Conservation (phyloP, 495 filamentous ascomycete species). For the Aspergillus steynii region DNA sequence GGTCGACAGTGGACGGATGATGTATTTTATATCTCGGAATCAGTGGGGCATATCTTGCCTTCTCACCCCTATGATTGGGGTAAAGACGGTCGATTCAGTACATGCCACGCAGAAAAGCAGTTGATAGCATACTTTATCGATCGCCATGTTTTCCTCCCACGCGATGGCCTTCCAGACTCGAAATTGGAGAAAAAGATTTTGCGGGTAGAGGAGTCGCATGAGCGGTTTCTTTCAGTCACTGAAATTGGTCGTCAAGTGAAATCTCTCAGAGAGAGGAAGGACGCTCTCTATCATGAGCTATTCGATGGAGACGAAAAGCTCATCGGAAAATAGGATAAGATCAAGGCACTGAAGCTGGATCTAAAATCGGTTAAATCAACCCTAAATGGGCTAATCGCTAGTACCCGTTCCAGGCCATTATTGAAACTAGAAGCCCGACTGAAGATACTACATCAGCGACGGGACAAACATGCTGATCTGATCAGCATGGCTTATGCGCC, state of each 20-base stretch:
- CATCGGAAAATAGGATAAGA: conserved; percentile 9
- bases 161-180: conserved; percentile 7
- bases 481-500: conserved; percentile 7
- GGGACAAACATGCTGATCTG: conserved; percentile 6
- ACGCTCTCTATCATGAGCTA: conserved; percentile 10
- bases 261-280: conserved; percentile 10
- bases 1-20: conserved; percentile 14
- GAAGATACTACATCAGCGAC: conserved; percentile 5
- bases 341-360: conserved; percentile 10
- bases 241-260: conserved; percentile 3
- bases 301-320: conserved; percentile 11
- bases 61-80: conserved; percentile 9
- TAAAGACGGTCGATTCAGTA: conserved; percentile 12
- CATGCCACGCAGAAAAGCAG: conserved; percentile 23
- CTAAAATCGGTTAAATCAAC: conserved; percentile 11
- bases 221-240: not conserved
- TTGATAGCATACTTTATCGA: conserved; percentile 20
- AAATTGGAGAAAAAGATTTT: conserved; percentile 5
- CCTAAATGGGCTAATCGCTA: conserved; percentile 12
- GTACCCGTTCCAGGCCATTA: conserved; percentile 1
- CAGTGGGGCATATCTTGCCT: conserved; percentile 11
- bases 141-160: conserved; percentile 19
- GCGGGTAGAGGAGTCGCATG: conserved; percentile 1
- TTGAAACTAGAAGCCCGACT: conserved; percentile 8
- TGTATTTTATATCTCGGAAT: conserved; percentile 12